Evolutionary conservation across 331 rosid species (phyloP), one percentile per base, ranked within the genome.

Genomic region (Acacia pycnantha): DNA sequence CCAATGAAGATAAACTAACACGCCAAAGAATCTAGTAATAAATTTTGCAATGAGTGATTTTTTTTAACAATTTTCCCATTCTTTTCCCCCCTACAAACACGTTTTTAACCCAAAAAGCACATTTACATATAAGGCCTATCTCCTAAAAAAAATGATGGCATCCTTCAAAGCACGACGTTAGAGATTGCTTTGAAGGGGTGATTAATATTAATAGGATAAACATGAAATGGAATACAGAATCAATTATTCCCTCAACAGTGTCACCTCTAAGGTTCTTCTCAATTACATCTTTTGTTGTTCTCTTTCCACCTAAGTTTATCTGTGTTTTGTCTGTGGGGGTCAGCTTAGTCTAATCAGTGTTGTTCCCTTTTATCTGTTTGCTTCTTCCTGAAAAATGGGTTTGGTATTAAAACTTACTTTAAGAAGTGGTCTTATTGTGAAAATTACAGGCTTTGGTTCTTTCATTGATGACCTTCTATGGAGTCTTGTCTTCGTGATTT

Each of bases 391-490:
- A 33, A 75, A 59, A 24, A 27, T 66, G 77, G 58, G 2, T 54
- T 19, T 80, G 58, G 54, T 70, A 8, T 83, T 75, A 4, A 6
- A 88, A 67, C 73, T 77, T 74, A 11, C 74, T 68, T 33, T 50
- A 61, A 27, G 50, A 68, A 86, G 82, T 90, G 85, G 73, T 84
- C 81, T 74, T 37, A 46, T 73, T 80, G 48, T 69, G 53, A 78
- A 78, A 66, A 58, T 58, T 70, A 24, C 78, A 76, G 48, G 4
- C 48, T 80, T 24, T 75, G 16, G 68, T 56, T 79, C 31, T 22
- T 67, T 66, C 58, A 18, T 16, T 40, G 11, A 67, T 77, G 82
- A 85, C 80, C 81, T 78, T 53, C 59, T 9, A 33, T 77, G 6
- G 50, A 22, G 12, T 62, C 79, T 78, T 83, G 24, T 7, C 24